Conservation (phyloP, 208 protist species). For the Herpetomonas samuelpessoai region DNA sequence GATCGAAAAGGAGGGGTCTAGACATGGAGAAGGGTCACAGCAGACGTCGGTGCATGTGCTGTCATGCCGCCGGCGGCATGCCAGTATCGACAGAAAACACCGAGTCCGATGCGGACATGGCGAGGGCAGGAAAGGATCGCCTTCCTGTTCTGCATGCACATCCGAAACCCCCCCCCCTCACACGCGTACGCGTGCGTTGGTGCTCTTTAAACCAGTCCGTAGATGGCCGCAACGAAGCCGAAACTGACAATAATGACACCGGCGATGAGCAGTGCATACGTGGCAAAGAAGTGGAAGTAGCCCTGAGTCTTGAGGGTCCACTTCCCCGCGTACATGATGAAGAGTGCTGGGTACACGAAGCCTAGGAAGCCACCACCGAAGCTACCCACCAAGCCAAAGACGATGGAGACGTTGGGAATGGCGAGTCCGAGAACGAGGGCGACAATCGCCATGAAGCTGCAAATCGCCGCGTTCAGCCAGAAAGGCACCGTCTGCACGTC, state of each 20-base stretch:
- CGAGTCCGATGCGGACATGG: no score
- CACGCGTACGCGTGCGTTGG: no score
- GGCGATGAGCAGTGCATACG: constrained; percentile 42
- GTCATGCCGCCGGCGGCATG: no score
- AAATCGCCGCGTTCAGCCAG: constrained; percentile 61
- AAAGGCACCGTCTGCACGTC: constrained; percentile 46
- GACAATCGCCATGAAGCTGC: constrained; percentile 44
- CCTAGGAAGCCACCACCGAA: constrained; percentile 59
- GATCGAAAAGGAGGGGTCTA: no score
- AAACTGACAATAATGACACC: constrained; percentile 57
- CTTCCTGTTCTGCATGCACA: no score
- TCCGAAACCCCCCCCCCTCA: no score
- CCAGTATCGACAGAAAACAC: no score
- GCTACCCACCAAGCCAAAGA: constrained; percentile 55
- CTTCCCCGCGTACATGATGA: constrained; percentile 51
- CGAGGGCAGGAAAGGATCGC: no score
- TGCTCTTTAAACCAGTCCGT: neutral
- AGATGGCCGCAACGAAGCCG: constrained; percentile 13
- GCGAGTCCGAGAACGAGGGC: constrained; percentile 30
- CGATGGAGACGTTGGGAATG: constrained; percentile 17
- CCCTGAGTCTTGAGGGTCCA: constrained; percentile 29
- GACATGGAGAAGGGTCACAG: no score
- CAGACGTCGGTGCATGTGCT: no score
- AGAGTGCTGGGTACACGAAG: constrained; percentile 57
- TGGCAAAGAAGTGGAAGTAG: constrained; percentile 28